Conservation (phyloP, 371 early-diverging fungal genomes). For the Mucor circinelloides region DNA sequence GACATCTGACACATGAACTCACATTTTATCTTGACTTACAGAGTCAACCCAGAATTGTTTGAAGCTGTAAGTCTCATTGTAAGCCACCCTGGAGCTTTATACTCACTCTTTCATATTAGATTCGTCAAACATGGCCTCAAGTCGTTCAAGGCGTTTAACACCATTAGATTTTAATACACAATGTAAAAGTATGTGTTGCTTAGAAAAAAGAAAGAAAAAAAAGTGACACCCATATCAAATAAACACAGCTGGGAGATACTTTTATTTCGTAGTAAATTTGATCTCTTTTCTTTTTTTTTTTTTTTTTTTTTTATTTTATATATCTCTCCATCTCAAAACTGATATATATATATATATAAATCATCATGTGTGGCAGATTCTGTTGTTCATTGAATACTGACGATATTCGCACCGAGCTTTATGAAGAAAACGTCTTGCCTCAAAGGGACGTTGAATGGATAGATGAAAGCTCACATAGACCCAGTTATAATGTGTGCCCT, state of each 20-base stretch:
- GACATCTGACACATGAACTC: neutral
- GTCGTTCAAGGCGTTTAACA: conserved; percentile 54
- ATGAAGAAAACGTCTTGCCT: conserved; percentile 33
- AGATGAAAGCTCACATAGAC: conserved; percentile 43
- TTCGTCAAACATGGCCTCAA: conserved; percentile 62
- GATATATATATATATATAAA: neutral
- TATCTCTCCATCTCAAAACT: neutral
- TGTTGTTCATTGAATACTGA: conserved; percentile 35
- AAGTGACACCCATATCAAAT: neutral
- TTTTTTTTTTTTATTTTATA: no score
- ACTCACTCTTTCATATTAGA: conserved; percentile 20
- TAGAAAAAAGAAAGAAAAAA: neutral
- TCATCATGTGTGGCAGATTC: conserved; percentile 49
- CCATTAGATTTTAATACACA: neutral
- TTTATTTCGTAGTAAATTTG: no score
- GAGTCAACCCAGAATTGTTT: conserved; percentile 64
- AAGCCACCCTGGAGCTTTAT: neutral
- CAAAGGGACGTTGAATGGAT: conserved; percentile 34
- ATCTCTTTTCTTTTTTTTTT: neutral
- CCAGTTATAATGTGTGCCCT: conserved; percentile 66
- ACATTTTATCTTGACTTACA: conserved; percentile 5
- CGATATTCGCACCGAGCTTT: conserved; percentile 34
- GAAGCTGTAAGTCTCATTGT: conserved; percentile 33
- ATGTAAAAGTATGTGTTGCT: neutral
- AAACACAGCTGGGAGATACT: no score